Conservation (phyloP, 352 stramenopile species). For the Phytophthora hibernalis region DNA sequence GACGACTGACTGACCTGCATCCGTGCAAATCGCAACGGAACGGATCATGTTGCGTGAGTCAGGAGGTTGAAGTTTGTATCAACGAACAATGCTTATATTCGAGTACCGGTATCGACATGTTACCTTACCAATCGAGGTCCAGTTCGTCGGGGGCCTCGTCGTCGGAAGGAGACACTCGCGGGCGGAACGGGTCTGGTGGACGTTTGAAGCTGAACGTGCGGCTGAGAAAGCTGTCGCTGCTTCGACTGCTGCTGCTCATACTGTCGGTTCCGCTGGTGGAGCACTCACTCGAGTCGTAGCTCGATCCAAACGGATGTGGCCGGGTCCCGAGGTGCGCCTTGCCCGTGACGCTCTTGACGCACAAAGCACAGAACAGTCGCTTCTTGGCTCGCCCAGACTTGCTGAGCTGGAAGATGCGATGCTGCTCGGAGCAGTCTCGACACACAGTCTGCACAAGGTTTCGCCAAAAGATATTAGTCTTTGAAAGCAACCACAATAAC, state of each 20-base stretch:
- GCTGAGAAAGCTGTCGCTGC: constrained; percentile 29
- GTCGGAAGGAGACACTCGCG: constrained; percentile 29
- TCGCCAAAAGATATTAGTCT: background rate
- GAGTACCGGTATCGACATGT: too few relatives aligned
- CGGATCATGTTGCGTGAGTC: constrained; percentile 11
- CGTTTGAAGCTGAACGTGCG: constrained; percentile 34
- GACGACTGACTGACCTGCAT: constrained; percentile 17
- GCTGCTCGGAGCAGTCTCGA: constrained; percentile 43
- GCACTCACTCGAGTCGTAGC: constrained; percentile 20
- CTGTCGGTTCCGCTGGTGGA: constrained; percentile 24
- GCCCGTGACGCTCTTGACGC: constrained; percentile 36
- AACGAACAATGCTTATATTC: constrained; percentile 27
- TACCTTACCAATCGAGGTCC: constrained; percentile 34
- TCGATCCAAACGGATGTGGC: background rate
- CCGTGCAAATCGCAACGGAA: constrained; percentile 17
- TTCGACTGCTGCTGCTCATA: constrained; percentile 29
- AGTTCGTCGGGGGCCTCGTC: constrained; percentile 29
- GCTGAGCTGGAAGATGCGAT: constrained; percentile 41
- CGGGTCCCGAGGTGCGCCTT: constrained; percentile 6
- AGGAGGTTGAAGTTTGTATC: constrained; percentile 11
- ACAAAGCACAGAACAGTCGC: constrained; percentile 42
- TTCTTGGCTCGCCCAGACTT: constrained; percentile 31
- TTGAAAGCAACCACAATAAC: background rate
- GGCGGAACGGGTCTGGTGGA: constrained; percentile 28
- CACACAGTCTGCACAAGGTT: constrained; percentile 38